Base-by-base conservation (phyloP, 1,284 basidiomycete genomes). In the Lignosus rhinocerotis region DNA sequence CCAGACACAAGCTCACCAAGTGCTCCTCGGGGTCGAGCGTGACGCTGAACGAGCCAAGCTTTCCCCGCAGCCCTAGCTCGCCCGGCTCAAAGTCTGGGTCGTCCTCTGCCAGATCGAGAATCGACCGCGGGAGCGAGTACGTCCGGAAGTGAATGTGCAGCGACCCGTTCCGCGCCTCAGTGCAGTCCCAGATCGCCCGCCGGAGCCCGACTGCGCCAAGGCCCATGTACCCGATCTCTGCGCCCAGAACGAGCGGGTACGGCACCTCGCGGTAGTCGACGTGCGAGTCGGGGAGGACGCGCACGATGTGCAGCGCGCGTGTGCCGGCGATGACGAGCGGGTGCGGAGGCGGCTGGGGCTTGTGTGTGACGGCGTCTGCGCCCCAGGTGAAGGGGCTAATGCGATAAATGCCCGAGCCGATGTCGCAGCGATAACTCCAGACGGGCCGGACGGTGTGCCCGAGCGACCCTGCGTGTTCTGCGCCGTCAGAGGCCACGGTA, bases 111-210 rank as follows among this genome's bases (percentile, higher is more conserved):
- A 61, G 43, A 43, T 55, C 57, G 51, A 64, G 59, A 36, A 61
- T 59, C 25, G 56, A 48, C 19, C 59, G 62, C 45, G 62, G 59
- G 19, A 64, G 59, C 16, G 62, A 64, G 50, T 61, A 64, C 49
- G 62, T 64, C 49, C 57, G 56, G 62, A 64, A 64, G 46, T 60
- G 59, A 4, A 61, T 50, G 55, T 57, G 53, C 47, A 55, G 31
- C 56, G 59, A 58, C 33, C 62, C 62, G 53, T 64, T 64, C 2
- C 59, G 62, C 55, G 54, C 55, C 55, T 64, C 59, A 12, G 59
- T 64, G 62, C 59, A 57, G 52, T 64, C 62, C 62, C 59, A 64
- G 38, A 64, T 61, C 42, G 62, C 62, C 32, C 62, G 62, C 30
- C 59, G 59, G 43, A 61, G 32, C 17, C 62, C 62, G 31, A 61